Evolutionary conservation across 495 filamentous ascomycete species (phyloP).

Genomic region (Penicillium angulare): DNA sequence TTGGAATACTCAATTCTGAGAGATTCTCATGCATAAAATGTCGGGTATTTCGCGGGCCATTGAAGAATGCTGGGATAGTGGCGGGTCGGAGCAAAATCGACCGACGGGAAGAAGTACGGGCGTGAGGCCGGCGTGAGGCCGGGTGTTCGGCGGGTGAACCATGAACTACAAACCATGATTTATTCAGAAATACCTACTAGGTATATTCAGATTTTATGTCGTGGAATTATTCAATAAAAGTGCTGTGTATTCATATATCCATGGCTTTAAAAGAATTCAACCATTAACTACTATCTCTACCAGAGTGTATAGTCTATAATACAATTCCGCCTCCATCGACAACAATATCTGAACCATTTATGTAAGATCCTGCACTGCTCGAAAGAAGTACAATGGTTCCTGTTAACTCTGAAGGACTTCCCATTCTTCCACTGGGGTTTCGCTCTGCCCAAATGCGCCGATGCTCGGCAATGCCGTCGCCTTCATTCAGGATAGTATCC

Average conservation of each 20-base stretch:
- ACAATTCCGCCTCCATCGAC: slow-evolving; percentile 35
- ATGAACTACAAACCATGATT: too few relatives aligned
- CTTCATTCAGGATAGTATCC: slow-evolving; percentile 70
- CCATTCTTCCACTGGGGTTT: slow-evolving; percentile 73
- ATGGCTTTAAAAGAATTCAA: too few relatives aligned
- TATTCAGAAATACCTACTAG: too few relatives aligned
- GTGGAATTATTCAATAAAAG: too few relatives aligned
- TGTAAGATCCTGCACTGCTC: slow-evolving; percentile 69
- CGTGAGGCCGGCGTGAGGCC: too few relatives aligned
- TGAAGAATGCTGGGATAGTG: background rate
- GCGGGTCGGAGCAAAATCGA: slow-evolving; percentile 6
- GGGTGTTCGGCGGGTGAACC: too few relatives aligned
- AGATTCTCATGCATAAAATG: slow-evolving; percentile 7
- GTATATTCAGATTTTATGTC: too few relatives aligned
- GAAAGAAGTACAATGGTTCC: slow-evolving; percentile 75
- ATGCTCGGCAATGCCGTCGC: slow-evolving; percentile 42
- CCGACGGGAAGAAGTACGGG: slow-evolving; percentile 2
- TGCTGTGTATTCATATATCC: too few relatives aligned
- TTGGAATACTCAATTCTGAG: background rate
- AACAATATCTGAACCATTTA: slow-evolving; percentile 76
- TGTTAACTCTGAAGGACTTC: slow-evolving; percentile 73
- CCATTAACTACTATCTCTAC: too few relatives aligned
- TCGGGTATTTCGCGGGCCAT: too few relatives aligned
- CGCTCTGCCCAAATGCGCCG: slow-evolving; percentile 76
- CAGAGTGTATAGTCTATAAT: slow-evolving; percentile 4